Percentiles rank a stretch among this genome's conserved stretches.
These are phyloP conservation scores for Schizophyllum amplum DNA, from an alignment of 1,284 basidiomycete genomes.

Conservation along the genomic window DNA sequence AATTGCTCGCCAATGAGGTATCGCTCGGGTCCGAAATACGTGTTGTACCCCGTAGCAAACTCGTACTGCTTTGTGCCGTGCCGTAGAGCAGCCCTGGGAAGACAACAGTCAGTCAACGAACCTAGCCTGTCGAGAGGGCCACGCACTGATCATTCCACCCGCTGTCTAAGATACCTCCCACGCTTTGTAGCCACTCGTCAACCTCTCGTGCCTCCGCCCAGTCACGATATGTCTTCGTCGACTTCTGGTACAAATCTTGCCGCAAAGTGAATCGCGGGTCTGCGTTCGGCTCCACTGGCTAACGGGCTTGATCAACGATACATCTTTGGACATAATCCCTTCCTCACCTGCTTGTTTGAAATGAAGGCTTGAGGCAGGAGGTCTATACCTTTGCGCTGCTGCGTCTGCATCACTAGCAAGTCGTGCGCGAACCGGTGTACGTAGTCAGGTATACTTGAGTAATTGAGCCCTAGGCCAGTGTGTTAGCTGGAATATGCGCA, in stretches of 20 bases:
- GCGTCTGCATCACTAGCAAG: slow-evolving; percentile 38
- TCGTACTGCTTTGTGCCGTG: slow-evolving; percentile 68
- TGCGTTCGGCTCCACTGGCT: slow-evolving; percentile 57
- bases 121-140: neutral
- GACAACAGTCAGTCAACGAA: slow-evolving; percentile 4
- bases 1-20: slow-evolving; percentile 85
- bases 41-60: slow-evolving; percentile 92
- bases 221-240: slow-evolving; percentile 70
- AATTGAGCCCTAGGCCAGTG: slow-evolving; percentile 46
- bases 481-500: slow-evolving; percentile 3
- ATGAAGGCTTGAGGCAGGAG: slow-evolving; percentile 85
- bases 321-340: too few species aligned
- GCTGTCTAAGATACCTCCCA: slow-evolving; percentile 77
- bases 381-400: slow-evolving; percentile 47
- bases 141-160: slow-evolving; percentile 84
- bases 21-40: slow-evolving; percentile 79
- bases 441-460: slow-evolving; percentile 67
- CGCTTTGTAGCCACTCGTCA: slow-evolving; percentile 90
- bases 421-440: slow-evolving; percentile 71
- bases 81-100: slow-evolving; percentile 40
- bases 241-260: slow-evolving; percentile 65
- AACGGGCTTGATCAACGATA: too few species aligned
- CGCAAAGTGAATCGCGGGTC: slow-evolving; percentile 62
- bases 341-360: slow-evolving; percentile 60
- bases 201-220: slow-evolving; percentile 86